phyloP scores from a whole-genome alignment of 352 stramenopile genomes.

The Globisporangium orthogonon region DNA sequence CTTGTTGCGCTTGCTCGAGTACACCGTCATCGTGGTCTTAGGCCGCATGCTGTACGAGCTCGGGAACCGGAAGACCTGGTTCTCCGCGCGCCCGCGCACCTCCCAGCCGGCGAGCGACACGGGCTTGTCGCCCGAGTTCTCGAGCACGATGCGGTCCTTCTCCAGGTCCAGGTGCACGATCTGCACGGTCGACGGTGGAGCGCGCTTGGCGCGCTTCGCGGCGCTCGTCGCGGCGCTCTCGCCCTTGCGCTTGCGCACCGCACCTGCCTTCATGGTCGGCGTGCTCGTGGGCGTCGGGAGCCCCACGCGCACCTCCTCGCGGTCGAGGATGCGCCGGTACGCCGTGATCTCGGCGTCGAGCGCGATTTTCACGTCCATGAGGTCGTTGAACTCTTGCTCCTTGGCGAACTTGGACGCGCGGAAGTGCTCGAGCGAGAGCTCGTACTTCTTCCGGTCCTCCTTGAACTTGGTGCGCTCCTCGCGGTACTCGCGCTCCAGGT shows the following conservation, averaged over 20 bases:
- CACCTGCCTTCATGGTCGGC: conserved; percentile 22
- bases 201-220: conserved; percentile 45
- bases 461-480: conserved; percentile 71
- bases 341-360: conserved; percentile 74
- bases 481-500: conserved; percentile 72
- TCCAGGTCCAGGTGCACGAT: conserved; percentile 64
- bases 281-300: conserved; percentile 46
- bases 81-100: conserved; percentile 48
- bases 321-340: conserved; percentile 78
- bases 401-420: conserved; percentile 65
- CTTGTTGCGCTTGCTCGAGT: conserved; percentile 78
- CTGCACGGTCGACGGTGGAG: conserved; percentile 27
- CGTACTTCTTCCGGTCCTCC: conserved; percentile 71
- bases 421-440: conserved; percentile 60
- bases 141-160: conserved; percentile 71
- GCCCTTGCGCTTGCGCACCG: conserved; percentile 59
- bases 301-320: conserved; percentile 64
- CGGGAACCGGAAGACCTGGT: conserved; percentile 69
- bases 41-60: conserved; percentile 60
- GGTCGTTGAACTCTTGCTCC: conserved; percentile 79
- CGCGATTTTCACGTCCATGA: conserved; percentile 85
- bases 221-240: conserved; percentile 17
- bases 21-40: conserved; percentile 63
- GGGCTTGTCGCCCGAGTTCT: conserved; percentile 55
- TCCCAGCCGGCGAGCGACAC: conserved; percentile 62